Base-by-base conservation (phyloP, 2,329 filamentous ascomycete species). In the Diplodia seriata region DNA sequence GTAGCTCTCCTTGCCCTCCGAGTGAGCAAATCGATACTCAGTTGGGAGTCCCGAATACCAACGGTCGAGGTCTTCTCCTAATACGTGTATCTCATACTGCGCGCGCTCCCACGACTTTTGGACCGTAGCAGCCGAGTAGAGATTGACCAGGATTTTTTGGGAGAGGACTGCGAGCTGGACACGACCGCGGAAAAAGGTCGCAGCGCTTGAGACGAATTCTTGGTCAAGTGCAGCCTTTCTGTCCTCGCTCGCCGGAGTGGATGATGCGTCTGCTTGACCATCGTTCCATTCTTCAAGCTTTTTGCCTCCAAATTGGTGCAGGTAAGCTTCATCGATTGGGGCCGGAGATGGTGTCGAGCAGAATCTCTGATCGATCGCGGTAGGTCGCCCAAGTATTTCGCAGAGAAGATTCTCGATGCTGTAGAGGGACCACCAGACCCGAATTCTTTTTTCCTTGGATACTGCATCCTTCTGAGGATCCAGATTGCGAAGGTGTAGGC, bases 351-450 rank as follows among this genome's bases (percentile, higher is more conserved):
- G 74, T 4, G 76, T 71, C 14, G 76, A 77, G 62, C 74, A 76
- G 38, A 74, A 70, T 11, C 68, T 67, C 43, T 76, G 73, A 8
- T 73, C 68, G 23, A 75, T 74, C 4, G 75, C 71, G 50, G 74
- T 76, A 38, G 80, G 76, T 8, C 79, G 74, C 7, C 80, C 80
- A n/a, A 76, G 79, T 31, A 80, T 74, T 6, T 75, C 69, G 18
- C 75, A 75, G 4, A 81, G 70, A 2, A 77, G 70, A 18, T 73
- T 72, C 68, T 81, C 80, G 18, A 79, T 66, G 3, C 74, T 74
- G 66, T 76, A 79, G 23, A 81, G 68, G n/a, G 75, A 76, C 77
- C 80, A 80, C 80, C 80, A 81, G 23, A 78, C 74, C 38, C 76
- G 74, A 23, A 74, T 71, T 31, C 79, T 68, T 3, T 74, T 70